Base-by-base conservation (phyloP, 345 rosid genomes). In the Brassica rapa region DNA sequence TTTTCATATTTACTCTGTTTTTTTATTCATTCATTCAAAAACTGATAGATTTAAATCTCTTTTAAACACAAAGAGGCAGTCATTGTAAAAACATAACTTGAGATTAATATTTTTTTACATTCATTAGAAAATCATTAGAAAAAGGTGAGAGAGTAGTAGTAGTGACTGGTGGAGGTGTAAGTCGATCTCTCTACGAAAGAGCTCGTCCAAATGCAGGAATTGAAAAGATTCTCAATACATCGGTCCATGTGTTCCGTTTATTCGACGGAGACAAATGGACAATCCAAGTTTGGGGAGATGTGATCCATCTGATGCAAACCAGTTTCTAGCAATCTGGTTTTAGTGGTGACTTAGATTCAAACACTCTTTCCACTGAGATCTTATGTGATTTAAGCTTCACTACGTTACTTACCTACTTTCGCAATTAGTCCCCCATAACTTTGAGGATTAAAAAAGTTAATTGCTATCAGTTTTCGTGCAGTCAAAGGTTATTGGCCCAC, bases 81-180 rank as follows among this genome's bases (percentile, higher is more conserved):
- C 30, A 27, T 27, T 27, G 30, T 27, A 27, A 27, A 27, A 27
- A 27, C 30, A 3, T 27, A 27, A 27, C 30, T 27, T 27, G 30
- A 27, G 30, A 27, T 3, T 27, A 27, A 27, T 27, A 27, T 0
- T 27, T 27, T 27, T 4, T 27, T 27, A 27, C 30, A 27, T 27
- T 27, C 30, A 27, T 27, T 4, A 27, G 30, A 27, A 27, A 27
- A 27, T 27, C 30, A 27, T 27, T 27, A 27, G 30, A 27, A 27
- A 4, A 27, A 27, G 30, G 30, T 27, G 30, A 27, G 30, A 27
- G 4, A 33, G 37, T 33, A 41, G 86, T 86, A 6, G 91, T 90
- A 23, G 93, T 92, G 55, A 84, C 89, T 77, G 94, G 89, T 76
- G 96, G 96, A 25, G 96, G 96, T 72, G 88, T 85, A 4, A 87